phyloP scores from a whole-genome alignment of 371 early-diverging fungal species.

The Apophysomyces ossiformis region DNA sequence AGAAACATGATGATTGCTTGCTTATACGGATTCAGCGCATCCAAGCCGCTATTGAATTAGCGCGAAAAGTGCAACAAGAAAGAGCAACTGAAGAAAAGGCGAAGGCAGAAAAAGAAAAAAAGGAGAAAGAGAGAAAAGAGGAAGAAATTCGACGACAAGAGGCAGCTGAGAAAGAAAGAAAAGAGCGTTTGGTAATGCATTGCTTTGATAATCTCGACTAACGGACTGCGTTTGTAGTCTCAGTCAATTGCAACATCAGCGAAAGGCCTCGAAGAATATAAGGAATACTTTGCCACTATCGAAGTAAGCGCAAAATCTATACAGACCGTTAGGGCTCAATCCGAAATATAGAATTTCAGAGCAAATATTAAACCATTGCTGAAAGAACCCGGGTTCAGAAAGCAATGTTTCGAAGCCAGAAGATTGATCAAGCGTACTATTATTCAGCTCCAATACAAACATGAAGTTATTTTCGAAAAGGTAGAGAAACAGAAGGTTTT shows the following conservation, averaged over 20 bases:
- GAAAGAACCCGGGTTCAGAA: conserved; percentile 23
- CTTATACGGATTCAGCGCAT: neutral
- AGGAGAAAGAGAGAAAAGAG: conserved; percentile 31
- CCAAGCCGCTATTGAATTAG: conserved; percentile 17
- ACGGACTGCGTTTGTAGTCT: conserved; percentile 9
- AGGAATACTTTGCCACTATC: conserved; percentile 34
- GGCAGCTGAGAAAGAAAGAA: conserved; percentile 29
- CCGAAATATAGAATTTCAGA: conserved; percentile 21
- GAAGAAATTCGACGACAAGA: conserved; percentile 22
- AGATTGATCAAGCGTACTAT: conserved; percentile 17
- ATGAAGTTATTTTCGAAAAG: conserved; percentile 29
- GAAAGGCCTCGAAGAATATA: conserved; percentile 38
- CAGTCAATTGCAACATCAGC: conserved; percentile 29
- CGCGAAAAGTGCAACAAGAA: conserved; percentile 22
- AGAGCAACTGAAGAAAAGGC: conserved; percentile 20
- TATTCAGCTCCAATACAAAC: conserved; percentile 32
- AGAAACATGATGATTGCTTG: neutral
- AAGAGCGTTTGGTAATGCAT: neutral
- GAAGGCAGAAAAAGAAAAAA: conserved; percentile 29
- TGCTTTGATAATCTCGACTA: neutral
- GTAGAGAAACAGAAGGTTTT: conserved; percentile 10
- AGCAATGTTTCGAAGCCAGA: conserved; percentile 16
- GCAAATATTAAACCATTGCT: conserved; percentile 26
- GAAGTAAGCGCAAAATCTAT: conserved; percentile 20
- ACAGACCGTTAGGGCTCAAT: neutral